A percentile compares a stretch with the other conserved stretches of the same genome.
phyloP scores from a whole-genome alignment of 164 flowering plant genomes.

The Platanus orientalis region DNA sequence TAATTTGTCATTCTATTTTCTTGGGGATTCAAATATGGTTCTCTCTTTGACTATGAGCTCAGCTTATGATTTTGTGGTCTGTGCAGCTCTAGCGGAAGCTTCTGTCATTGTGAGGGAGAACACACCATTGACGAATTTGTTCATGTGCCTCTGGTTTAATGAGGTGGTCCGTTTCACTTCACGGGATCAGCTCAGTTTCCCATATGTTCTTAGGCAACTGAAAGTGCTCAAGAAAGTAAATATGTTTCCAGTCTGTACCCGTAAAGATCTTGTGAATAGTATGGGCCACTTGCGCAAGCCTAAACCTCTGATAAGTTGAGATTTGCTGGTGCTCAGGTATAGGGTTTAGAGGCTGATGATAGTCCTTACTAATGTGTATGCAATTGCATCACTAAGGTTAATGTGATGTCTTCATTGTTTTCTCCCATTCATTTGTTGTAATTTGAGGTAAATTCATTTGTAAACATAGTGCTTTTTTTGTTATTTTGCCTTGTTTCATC shows the following conservation, averaged over 20 bases:
- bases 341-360: neutral
- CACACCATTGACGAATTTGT: slow-evolving; percentile 68
- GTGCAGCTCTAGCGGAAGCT: slow-evolving; percentile 95
- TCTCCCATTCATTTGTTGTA: neutral
- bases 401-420: neutral
- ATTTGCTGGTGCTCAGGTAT: neutral
- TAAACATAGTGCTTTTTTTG: no score
- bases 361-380: neutral
- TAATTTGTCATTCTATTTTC: neutral
- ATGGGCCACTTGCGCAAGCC: slow-evolving; percentile 93
- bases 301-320: slow-evolving; percentile 51
- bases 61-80: slow-evolving; percentile 9
- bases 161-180: slow-evolving; percentile 97
- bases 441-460: neutral
- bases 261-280: slow-evolving; percentile 93
- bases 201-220: slow-evolving; percentile 79
- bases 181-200: slow-evolving; percentile 94
- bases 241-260: slow-evolving; percentile 87
- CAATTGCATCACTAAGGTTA: neutral
- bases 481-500: no score
- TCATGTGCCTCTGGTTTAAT: slow-evolving; percentile 97
- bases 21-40: neutral
- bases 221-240: slow-evolving; percentile 55
- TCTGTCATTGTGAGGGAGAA: slow-evolving; percentile 88
- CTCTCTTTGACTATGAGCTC: neutral